These are phyloP conservation scores for Neopestalotiopsis rosae DNA, from an alignment of 2,329 filamentous ascomycete genomes.

Conservation along the genomic window DNA sequence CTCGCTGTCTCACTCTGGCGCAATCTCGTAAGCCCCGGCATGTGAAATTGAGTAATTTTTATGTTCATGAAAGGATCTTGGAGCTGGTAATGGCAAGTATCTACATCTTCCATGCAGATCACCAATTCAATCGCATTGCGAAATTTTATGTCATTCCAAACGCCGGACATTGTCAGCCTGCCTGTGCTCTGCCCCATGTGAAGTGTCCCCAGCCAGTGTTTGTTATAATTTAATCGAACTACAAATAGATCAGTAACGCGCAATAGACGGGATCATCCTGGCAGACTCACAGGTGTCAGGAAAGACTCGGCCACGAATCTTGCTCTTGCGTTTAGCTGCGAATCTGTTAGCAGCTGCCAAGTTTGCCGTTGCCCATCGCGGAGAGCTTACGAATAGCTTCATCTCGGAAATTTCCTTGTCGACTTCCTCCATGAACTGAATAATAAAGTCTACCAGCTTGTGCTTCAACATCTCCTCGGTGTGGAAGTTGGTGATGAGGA, in stretches of 20 bases:
- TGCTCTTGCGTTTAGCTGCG: conserved; percentile 89
- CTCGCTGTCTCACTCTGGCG: background rate
- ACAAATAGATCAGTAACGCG: background rate
- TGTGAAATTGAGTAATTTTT: background rate
- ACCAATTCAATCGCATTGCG: conserved; percentile 6
- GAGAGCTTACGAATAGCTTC: conserved; percentile 90
- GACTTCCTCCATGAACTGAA: conserved; percentile 99
- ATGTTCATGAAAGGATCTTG: background rate
- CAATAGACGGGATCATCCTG: background rate
- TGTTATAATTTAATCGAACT: background rate
- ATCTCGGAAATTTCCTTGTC: conserved; percentile 99
- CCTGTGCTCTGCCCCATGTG: background rate
- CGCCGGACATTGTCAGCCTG: conserved; percentile 7
- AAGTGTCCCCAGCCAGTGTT: background rate
- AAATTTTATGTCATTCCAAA: conserved; percentile 20
- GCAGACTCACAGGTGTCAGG: conserved; percentile 69
- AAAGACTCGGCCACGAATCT: conserved; percentile 99
- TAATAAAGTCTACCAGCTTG: conserved; percentile 98
- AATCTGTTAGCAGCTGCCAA: conserved; percentile 35
- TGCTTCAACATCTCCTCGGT: conserved; percentile 99
- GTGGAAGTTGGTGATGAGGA: conserved; percentile 98
- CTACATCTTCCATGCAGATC: background rate
- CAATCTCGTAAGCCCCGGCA: background rate
- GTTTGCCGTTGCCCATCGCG: conserved; percentile 14
- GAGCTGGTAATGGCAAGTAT: background rate